These are phyloP conservation scores for Pseudoneurospora amorphoporcata DNA, from an alignment of 495 filamentous ascomycete genomes.

Conservation along the genomic window DNA sequence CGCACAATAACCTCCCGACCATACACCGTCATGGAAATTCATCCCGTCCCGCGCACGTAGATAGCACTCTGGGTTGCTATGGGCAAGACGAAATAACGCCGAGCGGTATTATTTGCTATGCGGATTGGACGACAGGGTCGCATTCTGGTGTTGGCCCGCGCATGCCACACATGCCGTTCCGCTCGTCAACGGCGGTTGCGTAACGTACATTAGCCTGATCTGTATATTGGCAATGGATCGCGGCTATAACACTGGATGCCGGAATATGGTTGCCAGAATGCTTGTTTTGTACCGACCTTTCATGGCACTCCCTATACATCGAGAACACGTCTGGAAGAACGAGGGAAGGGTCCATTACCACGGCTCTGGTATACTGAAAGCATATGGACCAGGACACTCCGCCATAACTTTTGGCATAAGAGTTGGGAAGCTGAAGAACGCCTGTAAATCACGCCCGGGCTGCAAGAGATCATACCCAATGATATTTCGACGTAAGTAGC, in stretches of 20 bases:
- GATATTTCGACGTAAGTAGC: background rate
- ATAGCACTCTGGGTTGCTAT: background rate
- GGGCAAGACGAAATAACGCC: background rate
- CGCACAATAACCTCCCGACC: background rate
- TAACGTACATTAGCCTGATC: background rate
- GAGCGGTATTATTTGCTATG: background rate
- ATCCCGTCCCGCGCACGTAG: background rate
- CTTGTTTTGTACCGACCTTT: rapidly evolving
- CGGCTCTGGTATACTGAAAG: background rate
- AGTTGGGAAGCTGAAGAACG: background rate
- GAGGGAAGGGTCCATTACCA: background rate
- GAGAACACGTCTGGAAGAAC: background rate
- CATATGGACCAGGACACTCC: background rate
- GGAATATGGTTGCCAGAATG: background rate
- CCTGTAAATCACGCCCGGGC: background rate
- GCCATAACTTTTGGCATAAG: background rate
- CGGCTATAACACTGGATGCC: background rate
- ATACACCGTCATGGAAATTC: background rate
- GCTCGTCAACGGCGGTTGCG: background rate
- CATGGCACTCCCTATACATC: background rate
- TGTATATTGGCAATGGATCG: background rate
- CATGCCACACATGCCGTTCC: background rate
- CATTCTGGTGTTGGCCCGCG: background rate
- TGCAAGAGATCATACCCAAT: background rate
- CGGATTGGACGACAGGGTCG: background rate